These are phyloP conservation scores for Lachancea cidri DNA, from an alignment of 805 yeast species.

Conservation along the genomic window DNA sequence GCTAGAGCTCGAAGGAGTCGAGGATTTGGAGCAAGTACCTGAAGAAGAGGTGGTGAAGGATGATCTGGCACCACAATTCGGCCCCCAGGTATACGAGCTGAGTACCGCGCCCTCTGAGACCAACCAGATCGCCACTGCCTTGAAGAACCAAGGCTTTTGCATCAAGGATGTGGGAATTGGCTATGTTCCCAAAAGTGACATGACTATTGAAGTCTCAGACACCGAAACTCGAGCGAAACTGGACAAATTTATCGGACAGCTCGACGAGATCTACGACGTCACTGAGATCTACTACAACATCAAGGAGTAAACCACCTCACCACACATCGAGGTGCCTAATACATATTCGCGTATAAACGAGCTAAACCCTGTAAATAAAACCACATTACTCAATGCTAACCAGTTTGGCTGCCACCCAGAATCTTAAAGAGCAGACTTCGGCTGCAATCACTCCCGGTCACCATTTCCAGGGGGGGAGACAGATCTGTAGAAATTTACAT, in stretches of 20 bases:
- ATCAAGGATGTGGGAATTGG: slow-evolving; percentile 69
- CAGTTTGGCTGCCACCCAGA: too few relatives aligned
- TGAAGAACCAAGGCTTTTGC: slow-evolving; percentile 46
- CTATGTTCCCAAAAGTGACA: slow-evolving; percentile 59
- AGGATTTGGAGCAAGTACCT: slow-evolving; percentile 58
- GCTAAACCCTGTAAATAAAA: not conserved
- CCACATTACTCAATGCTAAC: too few relatives aligned
- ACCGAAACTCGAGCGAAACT: slow-evolving; percentile 48
- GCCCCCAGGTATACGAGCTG: slow-evolving; percentile 38
- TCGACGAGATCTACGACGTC: slow-evolving; percentile 83
- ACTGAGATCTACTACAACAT: slow-evolving; percentile 72
- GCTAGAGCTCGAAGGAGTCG: slow-evolving; percentile 67
- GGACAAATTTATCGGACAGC: slow-evolving; percentile 50
- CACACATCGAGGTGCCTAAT: not conserved
- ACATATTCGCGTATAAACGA: not conserved
- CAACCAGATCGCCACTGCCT: slow-evolving; percentile 51
- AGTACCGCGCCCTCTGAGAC: slow-evolving; percentile 62
- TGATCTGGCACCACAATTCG: not conserved
- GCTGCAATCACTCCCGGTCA: too few relatives aligned
- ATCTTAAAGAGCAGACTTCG: too few relatives aligned
- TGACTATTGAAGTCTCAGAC: slow-evolving; percentile 47
- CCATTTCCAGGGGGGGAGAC: too few relatives aligned
- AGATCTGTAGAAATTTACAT: too few relatives aligned
- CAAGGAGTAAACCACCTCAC: slow-evolving; percentile 27
- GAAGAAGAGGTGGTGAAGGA: slow-evolving; percentile 27